Evolutionary conservation across 345 rosid species (phyloP), one percentile per base, ranked within the genome.

Genomic region (Lagerstroemia speciosa): DNA sequence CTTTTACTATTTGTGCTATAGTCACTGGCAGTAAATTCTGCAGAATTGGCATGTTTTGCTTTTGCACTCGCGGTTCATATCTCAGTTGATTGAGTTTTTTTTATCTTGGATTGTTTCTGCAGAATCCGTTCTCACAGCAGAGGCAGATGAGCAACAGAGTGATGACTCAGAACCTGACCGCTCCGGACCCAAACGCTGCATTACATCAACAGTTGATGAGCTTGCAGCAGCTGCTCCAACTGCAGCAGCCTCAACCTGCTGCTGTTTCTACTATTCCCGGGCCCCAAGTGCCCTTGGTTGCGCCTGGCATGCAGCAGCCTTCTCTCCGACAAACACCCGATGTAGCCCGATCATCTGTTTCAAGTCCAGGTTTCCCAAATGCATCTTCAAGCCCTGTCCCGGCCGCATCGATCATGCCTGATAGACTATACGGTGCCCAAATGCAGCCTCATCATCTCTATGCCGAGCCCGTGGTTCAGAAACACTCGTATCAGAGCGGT

Each of bases 121-220:
- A 65, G 67, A 65, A 65, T 43, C 67, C 67, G 24, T 65, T 65
- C 48, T 65, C 67, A 40, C 50, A 65, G 1, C 67, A 17, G 48
- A 40, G 67, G 32, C 50, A 24, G 1, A 65, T 43, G 27, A 30
- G 67, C 30, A 26, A 24, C 52, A 40, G 67, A 40, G 32, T n/a
- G 22, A 24, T 22, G 60, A n/a, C 63, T 27, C 63, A 58, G 63
- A 14, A 6, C 15, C 34, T 34, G 3, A 58, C 32, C 29, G 43
- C 15, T 19, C 50, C 8, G 19, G 20, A 30, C 11, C 45, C 32
- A 33, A 6, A 5, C 52, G 20, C 6, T 17, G 32, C 11, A 20
- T n/a, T 37, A 17, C 67, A 65, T 26, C 48, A 65, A 29, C 67
- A 37, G 41, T 20, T 34, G 45, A 40, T 20, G 29, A 27, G 24